Percentiles rank a stretch among this genome's conserved stretches.
Evolutionary conservation across 2,329 filamentous ascomycete genomes (phyloP).

Genomic region (Fusarium sp.): DNA sequence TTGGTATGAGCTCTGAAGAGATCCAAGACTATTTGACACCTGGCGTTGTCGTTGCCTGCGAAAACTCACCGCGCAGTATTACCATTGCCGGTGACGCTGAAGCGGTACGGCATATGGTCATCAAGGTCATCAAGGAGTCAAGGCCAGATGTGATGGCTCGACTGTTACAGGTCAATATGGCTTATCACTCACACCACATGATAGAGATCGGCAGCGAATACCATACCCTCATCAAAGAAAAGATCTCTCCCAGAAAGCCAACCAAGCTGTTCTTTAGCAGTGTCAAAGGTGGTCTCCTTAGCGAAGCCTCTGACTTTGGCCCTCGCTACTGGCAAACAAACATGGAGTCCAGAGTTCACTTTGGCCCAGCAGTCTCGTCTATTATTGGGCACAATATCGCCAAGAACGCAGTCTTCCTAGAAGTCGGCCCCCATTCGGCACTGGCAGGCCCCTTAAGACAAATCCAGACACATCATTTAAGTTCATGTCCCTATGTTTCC

Average conservation of each 20-base stretch:
- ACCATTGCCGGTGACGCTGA: conserved; percentile 55
- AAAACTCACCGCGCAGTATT: conserved; percentile 55
- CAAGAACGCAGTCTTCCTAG: conserved; percentile 38
- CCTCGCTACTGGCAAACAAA: conserved; percentile 51
- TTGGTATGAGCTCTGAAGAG: conserved; percentile 54
- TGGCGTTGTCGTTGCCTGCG: conserved; percentile 53
- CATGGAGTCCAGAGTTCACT: conserved; percentile 51
- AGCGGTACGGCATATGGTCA: conserved; percentile 47
- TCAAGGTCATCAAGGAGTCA: conserved; percentile 45
- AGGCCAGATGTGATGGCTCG: conserved; percentile 52
- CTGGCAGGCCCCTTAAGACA: conserved; percentile 46
- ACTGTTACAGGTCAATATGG: conserved; percentile 56
- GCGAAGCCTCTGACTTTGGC: conserved; percentile 16
- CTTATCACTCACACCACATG: conserved; percentile 61
- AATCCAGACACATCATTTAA: conserved; percentile 30
- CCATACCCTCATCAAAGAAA: conserved; percentile 29
- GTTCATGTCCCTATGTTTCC: conserved; percentile 18
- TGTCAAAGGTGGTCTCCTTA: conserved; percentile 50
- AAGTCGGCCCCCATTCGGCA: conserved; percentile 49
- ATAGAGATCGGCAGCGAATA: conserved; percentile 46
- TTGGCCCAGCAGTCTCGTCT: conserved; percentile 31
- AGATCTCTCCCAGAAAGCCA: conserved; percentile 5
- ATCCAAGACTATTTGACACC: conserved; percentile 46
- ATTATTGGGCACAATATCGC: conserved; percentile 4
- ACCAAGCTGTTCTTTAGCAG: conserved; percentile 44